phyloP scores from a whole-genome alignment of 148 eudicot genomes.

The Amaranthus palmeri region DNA sequence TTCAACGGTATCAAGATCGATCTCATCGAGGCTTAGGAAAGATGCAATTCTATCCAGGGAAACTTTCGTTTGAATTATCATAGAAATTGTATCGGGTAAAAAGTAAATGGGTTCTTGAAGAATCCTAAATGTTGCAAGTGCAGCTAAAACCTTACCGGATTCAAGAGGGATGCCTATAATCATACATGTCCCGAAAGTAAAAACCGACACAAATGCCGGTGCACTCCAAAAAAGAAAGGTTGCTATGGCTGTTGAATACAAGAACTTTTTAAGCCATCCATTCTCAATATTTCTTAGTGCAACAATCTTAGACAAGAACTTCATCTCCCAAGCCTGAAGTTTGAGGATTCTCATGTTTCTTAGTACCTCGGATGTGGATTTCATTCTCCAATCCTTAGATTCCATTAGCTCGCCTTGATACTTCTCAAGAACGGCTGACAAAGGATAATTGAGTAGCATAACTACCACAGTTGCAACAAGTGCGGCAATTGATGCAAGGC shows the following conservation, averaged over 20 bases:
- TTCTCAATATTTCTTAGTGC: constrained; percentile 32
- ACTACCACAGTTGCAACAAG: constrained; percentile 28
- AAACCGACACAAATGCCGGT: constrained; percentile 36
- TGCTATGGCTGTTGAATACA: constrained; percentile 22
- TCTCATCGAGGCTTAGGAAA: constrained; percentile 46
- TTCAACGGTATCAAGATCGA: constrained; percentile 30
- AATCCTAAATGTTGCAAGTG: constrained; percentile 42
- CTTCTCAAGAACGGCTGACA: constrained; percentile 27
- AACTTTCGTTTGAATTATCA: constrained; percentile 44
- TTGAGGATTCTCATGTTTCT: constrained; percentile 42
- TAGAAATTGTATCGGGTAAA: constrained; percentile 41
- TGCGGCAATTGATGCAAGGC: constrained; percentile 38
- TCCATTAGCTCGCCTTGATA: constrained; percentile 32
- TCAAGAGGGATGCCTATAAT: constrained; percentile 37
- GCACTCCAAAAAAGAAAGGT: constrained; percentile 34
- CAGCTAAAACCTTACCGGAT: constrained; percentile 35
- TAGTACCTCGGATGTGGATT: constrained; percentile 37
- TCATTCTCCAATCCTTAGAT: constrained; percentile 41
- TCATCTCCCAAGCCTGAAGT: constrained; percentile 50
- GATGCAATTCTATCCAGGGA: constrained; percentile 48
- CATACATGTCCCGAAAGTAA: constrained; percentile 31
- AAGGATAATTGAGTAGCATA: constrained; percentile 37
- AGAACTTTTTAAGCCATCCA: constrained; percentile 30
- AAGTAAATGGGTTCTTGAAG: constrained; percentile 41
- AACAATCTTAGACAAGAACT: constrained; percentile 33